Conservation (phyloP, 2,329 filamentous ascomycete species). For the Penicillium verrucosum region DNA sequence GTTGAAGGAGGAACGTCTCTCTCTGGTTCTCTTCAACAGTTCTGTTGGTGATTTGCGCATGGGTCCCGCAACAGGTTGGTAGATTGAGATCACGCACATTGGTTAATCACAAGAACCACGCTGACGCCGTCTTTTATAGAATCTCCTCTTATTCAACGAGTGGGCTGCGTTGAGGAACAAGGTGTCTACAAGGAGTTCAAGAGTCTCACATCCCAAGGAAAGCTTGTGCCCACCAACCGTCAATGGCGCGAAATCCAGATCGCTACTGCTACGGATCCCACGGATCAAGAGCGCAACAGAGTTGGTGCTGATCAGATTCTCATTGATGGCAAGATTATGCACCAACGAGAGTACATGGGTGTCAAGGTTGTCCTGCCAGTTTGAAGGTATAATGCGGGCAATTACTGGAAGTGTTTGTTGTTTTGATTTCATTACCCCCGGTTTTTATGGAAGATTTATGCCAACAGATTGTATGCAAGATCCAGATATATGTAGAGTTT, state of each 20-base stretch:
- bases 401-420: not conserved
- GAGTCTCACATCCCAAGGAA: slow-evolving; percentile 39
- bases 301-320: slow-evolving; percentile 45
- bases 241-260: slow-evolving; percentile 53
- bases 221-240: slow-evolving; percentile 46
- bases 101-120: not conserved
- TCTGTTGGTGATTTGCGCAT: slow-evolving; percentile 46
- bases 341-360: slow-evolving; percentile 48
- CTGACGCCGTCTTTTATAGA: slow-evolving; percentile 16
- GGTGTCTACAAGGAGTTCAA: slow-evolving; percentile 50
- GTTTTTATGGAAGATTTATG: not conserved
- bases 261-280: slow-evolving; percentile 44
- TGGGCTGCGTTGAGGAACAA: slow-evolving; percentile 45
- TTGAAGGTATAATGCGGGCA: slow-evolving; percentile 15
- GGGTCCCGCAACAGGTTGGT: slow-evolving; percentile 37
- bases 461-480: not conserved
- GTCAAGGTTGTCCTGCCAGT: slow-evolving; percentile 47
- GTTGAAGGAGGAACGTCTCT: slow-evolving; percentile 23
- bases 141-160: slow-evolving; percentile 40
- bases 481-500: not conserved
- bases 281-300: slow-evolving; percentile 41
- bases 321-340: slow-evolving; percentile 47
- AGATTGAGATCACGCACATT: not conserved
- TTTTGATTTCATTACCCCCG: not conserved
- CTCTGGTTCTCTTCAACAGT: slow-evolving; percentile 47